Percentiles rank a stretch among this genome's conserved stretches.
phyloP scores from a whole-genome alignment of 164 flowering plant species.

The Vitis amurensis region DNA sequence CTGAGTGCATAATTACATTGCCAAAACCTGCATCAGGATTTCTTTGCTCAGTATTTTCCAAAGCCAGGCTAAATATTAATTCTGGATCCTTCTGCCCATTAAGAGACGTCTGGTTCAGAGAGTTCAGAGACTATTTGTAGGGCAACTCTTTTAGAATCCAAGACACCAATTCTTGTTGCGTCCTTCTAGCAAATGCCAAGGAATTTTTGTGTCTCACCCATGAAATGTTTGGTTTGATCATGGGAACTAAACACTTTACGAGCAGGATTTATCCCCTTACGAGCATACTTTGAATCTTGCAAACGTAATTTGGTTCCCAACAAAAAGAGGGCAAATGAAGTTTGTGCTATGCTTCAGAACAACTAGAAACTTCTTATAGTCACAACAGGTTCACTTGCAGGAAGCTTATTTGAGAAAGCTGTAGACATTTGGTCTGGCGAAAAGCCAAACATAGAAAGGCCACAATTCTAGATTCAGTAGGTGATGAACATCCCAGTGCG shows the following conservation, averaged over 20 bases:
- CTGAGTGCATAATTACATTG: conserved; percentile 44
- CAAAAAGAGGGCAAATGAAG: no score
- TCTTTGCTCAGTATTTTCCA: conserved; percentile 81
- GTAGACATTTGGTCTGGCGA: no score
- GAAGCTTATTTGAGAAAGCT: no score
- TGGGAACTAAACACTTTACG: conserved; percentile 42
- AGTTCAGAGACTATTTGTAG: conserved; percentile 57
- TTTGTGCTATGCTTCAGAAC: no score
- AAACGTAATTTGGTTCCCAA: conserved; percentile 6
- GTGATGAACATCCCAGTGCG: no score
- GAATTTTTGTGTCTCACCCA: conserved; percentile 51
- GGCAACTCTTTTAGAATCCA: conserved; percentile 53
- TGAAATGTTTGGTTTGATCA: conserved; percentile 41
- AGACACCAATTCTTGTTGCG: conserved; percentile 60
- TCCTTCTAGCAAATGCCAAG: conserved; percentile 80
- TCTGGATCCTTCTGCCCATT: conserved; percentile 56
- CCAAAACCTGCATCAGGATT: conserved; percentile 65
- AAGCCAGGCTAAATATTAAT: conserved; percentile 46
- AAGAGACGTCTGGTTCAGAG: conserved; percentile 46
- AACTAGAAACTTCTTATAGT: no score
- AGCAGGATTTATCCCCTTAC: conserved; percentile 63
- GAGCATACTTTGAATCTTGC: conserved; percentile 47
- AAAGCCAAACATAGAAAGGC: no score
- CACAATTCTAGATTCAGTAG: no score
- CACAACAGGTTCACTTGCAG: no score